Conservation (phyloP, 768 basidiomycete genomes). For the Albatrellus ellisii region DNA sequence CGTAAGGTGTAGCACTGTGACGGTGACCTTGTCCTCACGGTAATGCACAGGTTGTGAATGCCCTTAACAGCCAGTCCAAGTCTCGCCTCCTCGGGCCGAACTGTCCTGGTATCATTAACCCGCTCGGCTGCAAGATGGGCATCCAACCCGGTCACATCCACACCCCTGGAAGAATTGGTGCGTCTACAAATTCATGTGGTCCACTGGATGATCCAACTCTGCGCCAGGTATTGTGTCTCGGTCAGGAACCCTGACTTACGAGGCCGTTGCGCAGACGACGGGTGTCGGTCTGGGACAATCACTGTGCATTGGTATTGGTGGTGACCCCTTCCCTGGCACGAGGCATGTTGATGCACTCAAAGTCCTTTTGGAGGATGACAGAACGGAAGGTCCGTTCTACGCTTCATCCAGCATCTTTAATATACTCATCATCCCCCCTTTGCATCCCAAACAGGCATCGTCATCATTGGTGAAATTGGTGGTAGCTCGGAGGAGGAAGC, state of each 20-base stretch:
- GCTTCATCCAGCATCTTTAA: not conserved
- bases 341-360: conserved; percentile 94
- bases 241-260: conserved; percentile 94
- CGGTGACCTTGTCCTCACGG: not conserved
- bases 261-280: conserved; percentile 97
- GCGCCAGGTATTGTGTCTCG: conserved; percentile 79
- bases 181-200: conserved; percentile 13
- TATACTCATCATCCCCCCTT: conserved; percentile 5
- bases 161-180: conserved; percentile 90
- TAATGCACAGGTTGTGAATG: conserved; percentile 66
- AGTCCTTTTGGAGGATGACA: conserved; percentile 88
- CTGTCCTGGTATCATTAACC: conserved; percentile 97
- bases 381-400: conserved; percentile 62
- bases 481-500: conserved; percentile 99
- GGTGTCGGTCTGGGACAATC: conserved; percentile 93
- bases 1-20: conserved; percentile 28
- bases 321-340: conserved; percentile 94
- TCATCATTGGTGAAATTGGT: conserved; percentile 97
- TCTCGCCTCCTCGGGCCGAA: conserved; percentile 97
- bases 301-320: conserved; percentile 93
- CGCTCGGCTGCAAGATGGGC: conserved; percentile 97
- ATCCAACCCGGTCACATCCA: conserved; percentile 98
- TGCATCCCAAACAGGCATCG: conserved; percentile 77
- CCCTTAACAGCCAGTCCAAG: conserved; percentile 85
- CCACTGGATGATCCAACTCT: not conserved